Conservation (phyloP, 2,329 filamentous ascomycete genomes). For the Fusarium paranaense region DNA sequence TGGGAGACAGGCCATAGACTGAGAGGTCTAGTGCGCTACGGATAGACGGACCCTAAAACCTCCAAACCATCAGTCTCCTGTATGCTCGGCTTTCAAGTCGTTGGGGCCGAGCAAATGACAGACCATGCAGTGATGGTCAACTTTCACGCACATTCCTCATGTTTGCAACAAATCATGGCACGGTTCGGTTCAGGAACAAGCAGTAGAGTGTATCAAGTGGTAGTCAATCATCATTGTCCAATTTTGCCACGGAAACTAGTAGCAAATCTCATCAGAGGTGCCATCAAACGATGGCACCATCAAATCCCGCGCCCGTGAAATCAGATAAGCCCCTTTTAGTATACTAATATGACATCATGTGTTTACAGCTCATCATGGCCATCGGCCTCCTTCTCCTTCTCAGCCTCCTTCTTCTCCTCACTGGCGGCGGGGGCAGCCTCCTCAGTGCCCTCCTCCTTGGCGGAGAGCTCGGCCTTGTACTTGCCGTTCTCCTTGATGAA, state of each 20-base stretch:
- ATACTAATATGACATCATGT: conserved; percentile 47
- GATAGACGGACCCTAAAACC: background rate
- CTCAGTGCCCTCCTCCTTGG: conserved; percentile 65
- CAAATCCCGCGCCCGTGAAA: conserved; percentile 50
- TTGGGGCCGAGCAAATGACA: background rate
- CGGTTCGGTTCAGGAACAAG: background rate
- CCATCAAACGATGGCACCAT: conserved; percentile 41
- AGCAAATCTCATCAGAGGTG: conserved; percentile 38
- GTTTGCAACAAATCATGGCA: background rate
- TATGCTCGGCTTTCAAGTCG: background rate
- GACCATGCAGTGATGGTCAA: background rate
- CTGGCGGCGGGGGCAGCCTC: conserved; percentile 66
- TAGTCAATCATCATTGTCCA: conserved; percentile 41
- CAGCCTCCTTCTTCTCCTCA: conserved; percentile 64
- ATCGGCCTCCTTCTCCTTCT: conserved; percentile 61
- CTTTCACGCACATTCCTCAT: background rate
- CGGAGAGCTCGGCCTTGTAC: conserved; percentile 78
- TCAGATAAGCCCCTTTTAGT: conserved; percentile 48
- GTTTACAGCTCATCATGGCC: conserved; percentile 82
- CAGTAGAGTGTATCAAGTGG: conserved; percentile 5
- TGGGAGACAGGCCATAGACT: background rate
- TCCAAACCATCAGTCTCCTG: background rate
- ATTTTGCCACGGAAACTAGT: conserved; percentile 44
- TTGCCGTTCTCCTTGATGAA: conserved; percentile 98
- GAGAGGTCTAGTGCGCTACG: background rate